Conservation (phyloP, 371 early-diverging fungal species). For the Blakeslea trispora region DNA sequence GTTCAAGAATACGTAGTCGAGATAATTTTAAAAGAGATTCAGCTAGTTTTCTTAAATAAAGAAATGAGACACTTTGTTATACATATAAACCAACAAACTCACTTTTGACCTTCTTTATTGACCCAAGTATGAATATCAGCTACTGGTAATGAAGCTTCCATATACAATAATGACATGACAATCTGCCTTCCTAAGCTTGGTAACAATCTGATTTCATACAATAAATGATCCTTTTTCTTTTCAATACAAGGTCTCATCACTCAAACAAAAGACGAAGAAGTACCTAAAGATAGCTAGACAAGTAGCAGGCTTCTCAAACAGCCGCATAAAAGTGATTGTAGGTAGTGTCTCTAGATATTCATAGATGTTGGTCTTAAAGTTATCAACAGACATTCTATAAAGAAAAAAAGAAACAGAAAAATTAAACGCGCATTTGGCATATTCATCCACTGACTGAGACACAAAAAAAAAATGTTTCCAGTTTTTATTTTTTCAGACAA, state of each 20-base stretch:
- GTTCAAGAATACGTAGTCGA: conserved; percentile 68
- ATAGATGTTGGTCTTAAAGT: conserved; percentile 70
- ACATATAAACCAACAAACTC: conserved; percentile 14
- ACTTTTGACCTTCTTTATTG: conserved; percentile 56
- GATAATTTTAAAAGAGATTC: conserved; percentile 67
- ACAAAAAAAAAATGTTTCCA: no score
- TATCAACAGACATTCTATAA: conserved; percentile 45
- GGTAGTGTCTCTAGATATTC: conserved; percentile 85
- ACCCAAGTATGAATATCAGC: conserved; percentile 75
- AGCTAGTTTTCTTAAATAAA: conserved; percentile 59
- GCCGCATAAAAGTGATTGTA: conserved; percentile 66
- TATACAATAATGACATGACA: conserved; percentile 87
- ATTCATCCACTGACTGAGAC: no score
- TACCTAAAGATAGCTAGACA: conserved; percentile 92
- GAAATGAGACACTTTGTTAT: no score
- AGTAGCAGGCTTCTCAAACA: conserved; percentile 89
- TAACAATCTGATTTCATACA: conserved; percentile 58
- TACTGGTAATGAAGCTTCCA: conserved; percentile 59
- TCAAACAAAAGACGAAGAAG: neutral
- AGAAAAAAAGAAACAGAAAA: neutral
- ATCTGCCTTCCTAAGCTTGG: conserved; percentile 88
- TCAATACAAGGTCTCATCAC: no score
- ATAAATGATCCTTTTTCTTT: no score
- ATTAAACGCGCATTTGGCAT: no score
- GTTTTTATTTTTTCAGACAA: no score